Percentiles rank a stretch among this genome's conserved stretches.
Evolutionary conservation across 176 grass and related monocot species (phyloP).

Genomic region (Aegilops speltoides): DNA sequence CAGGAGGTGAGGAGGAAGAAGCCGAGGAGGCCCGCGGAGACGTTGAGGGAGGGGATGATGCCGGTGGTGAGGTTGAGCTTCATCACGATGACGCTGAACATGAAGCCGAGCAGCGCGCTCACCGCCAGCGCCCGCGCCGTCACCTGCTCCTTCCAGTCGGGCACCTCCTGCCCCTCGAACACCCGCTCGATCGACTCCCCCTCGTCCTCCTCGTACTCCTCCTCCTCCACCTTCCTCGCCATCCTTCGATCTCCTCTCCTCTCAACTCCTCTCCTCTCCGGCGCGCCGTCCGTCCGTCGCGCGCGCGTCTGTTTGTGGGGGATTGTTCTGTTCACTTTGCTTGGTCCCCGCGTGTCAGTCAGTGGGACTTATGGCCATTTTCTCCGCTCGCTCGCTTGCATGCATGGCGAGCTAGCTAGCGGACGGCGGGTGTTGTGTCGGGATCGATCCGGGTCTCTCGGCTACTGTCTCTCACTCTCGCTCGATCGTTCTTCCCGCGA

Average conservation of each 20-base stretch:
- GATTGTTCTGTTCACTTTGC: neutral
- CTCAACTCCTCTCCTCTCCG: neutral
- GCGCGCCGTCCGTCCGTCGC: neutral
- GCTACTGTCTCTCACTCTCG: neutral
- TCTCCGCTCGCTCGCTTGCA: neutral
- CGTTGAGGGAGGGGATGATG: conserved; percentile 88
- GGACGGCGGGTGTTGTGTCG: neutral
- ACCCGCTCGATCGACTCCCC: conserved; percentile 6
- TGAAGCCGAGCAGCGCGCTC: conserved; percentile 52
- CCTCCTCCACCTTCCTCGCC: neutral
- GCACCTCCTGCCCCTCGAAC: conserved; percentile 18
- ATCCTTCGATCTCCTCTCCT: neutral
- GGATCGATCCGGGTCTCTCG: conserved; percentile 2
- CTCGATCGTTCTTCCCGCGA: neutral
- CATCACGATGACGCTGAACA: conserved; percentile 92
- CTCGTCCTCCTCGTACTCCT: neutral
- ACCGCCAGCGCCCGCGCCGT: conserved; percentile 67
- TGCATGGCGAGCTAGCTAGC: neutral
- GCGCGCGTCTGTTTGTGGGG: neutral
- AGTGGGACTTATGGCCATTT: conserved; percentile 8
- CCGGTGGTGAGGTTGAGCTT: conserved; percentile 96
- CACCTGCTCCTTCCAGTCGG: conserved; percentile 65
- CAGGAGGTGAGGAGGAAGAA: conserved; percentile 76
- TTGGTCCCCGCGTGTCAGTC: neutral
- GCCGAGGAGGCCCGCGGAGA: conserved; percentile 81